These are phyloP conservation scores for Phytophthora palmivora DNA, from an alignment of 352 stramenopile genomes.

Conservation along the genomic window DNA sequence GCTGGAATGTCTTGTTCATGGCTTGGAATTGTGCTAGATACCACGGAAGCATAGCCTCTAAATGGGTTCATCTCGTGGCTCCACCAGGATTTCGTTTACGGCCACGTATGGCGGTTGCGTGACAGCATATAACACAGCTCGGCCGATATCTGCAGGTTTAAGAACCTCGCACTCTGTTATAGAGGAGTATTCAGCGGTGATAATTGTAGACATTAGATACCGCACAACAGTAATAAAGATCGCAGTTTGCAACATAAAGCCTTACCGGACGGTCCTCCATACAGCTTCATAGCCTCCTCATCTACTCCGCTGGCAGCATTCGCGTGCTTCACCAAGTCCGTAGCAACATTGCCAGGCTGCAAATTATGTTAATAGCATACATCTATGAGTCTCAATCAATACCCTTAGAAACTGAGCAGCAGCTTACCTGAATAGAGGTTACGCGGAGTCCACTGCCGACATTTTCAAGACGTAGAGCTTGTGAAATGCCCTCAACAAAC, in stretches of 20 bases:
- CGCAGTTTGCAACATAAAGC: constrained; percentile 6
- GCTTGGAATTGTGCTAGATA: constrained; percentile 41
- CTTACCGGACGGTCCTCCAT: constrained; percentile 58
- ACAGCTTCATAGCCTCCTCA: constrained; percentile 80
- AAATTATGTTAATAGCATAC: constrained; percentile 5
- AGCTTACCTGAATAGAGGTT: constrained; percentile 79
- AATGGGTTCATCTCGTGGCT: constrained; percentile 88
- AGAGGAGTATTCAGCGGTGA: constrained; percentile 25
- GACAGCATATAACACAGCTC: constrained; percentile 89
- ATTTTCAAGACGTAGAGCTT: constrained; percentile 88
- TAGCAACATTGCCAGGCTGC: constrained; percentile 91
- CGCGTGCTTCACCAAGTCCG: constrained; percentile 89
- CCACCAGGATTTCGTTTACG: constrained; percentile 92
- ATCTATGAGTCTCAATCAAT: too few species aligned
- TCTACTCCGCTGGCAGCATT: constrained; percentile 75
- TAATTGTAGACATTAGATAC: constrained; percentile 24
- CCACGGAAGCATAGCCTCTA: constrained; percentile 22
- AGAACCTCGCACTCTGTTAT: constrained; percentile 78
- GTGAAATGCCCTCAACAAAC: constrained; percentile 92
- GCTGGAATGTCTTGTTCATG: constrained; percentile 53
- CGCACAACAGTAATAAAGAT: constrained; percentile 19
- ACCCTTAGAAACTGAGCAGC: constrained; percentile 1
- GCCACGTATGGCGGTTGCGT: constrained; percentile 87
- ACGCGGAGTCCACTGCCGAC: constrained; percentile 87
- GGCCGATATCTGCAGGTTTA: constrained; percentile 84